phyloP scores from a whole-genome alignment of 306 rosid species.

The Medicago lupulina region DNA sequence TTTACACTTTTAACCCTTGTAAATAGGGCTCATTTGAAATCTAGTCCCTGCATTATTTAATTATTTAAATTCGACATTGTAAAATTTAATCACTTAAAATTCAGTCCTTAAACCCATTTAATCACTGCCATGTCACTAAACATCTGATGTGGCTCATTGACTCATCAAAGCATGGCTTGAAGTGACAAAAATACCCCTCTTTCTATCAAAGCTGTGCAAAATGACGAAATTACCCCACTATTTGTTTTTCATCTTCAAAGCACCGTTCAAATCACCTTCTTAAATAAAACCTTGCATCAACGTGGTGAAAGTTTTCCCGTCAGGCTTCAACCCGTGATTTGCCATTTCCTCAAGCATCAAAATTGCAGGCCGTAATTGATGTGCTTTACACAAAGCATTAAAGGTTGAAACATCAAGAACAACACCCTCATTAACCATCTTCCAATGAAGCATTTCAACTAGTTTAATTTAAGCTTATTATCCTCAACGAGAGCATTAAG shows the following conservation, averaged over 20 bases:
- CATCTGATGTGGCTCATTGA: too few relatives aligned
- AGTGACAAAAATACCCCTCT: too few relatives aligned
- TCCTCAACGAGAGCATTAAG: conserved; percentile 72
- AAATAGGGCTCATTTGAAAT: too few relatives aligned
- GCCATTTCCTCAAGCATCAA: conserved; percentile 89
- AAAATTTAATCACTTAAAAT: too few relatives aligned
- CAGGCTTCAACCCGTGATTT: conserved; percentile 60
- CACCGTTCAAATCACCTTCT: conserved; percentile 73
- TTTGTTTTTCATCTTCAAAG: conserved; percentile 31
- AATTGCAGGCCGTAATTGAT: conserved; percentile 81
- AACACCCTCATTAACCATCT: conserved; percentile 59
- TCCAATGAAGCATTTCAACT: conserved; percentile 63
- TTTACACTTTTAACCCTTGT: too few relatives aligned
- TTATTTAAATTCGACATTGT: too few relatives aligned
- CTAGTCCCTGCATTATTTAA: too few relatives aligned
- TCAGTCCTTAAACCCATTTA: too few relatives aligned
- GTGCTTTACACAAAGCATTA: conserved; percentile 80
- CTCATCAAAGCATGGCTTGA: too few relatives aligned
- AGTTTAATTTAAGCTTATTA: conserved; percentile 72
- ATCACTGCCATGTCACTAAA: too few relatives aligned
- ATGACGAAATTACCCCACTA: too few relatives aligned
- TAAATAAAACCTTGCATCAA: conserved; percentile 84
- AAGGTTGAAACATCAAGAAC: conserved; percentile 72
- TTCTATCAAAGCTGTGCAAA: too few relatives aligned
- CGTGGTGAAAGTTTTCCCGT: conserved; percentile 78